Evolutionary conservation across 371 early-diverging fungal species (phyloP).

Genomic region (Chytridium lagenaria): DNA sequence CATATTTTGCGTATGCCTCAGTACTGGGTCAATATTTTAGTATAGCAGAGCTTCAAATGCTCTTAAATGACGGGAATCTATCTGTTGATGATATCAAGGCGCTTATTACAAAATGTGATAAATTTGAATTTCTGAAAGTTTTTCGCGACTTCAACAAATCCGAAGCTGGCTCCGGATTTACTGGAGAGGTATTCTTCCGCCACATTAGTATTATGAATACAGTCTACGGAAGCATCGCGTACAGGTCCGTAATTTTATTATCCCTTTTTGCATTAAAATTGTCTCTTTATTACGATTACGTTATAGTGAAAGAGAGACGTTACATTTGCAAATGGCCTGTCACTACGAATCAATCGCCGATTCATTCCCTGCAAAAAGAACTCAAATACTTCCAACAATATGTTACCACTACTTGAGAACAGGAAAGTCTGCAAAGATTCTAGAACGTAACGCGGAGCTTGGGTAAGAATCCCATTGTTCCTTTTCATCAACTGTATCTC

Average conservation of each 20-base stretch:
- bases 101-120: not conserved
- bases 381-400: not conserved
- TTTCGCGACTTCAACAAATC: not conserved
- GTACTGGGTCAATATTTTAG: conserved; percentile 4
- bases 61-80: not conserved
- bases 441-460: not conserved
- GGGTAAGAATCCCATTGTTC: not conserved
- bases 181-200: conserved; percentile 7
- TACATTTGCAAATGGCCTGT: not conserved
- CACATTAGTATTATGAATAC: conserved; percentile 17
- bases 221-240: conserved; percentile 4
- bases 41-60: not conserved
- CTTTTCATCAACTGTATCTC: not conserved
- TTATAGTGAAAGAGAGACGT: not conserved
- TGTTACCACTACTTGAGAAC: conserved; percentile 3
- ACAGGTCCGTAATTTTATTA: no score
- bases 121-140: not conserved
- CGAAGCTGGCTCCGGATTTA: not conserved
- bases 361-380: not conserved
- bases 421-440: not conserved
- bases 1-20: not conserved
- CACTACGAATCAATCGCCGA: not conserved
- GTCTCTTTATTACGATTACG: no score
- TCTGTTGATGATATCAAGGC: not conserved
- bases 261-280: no score